Evolutionary conservation across 371 early-diverging fungal genomes (phyloP).

Genomic region (Rhizopus sp.): DNA sequence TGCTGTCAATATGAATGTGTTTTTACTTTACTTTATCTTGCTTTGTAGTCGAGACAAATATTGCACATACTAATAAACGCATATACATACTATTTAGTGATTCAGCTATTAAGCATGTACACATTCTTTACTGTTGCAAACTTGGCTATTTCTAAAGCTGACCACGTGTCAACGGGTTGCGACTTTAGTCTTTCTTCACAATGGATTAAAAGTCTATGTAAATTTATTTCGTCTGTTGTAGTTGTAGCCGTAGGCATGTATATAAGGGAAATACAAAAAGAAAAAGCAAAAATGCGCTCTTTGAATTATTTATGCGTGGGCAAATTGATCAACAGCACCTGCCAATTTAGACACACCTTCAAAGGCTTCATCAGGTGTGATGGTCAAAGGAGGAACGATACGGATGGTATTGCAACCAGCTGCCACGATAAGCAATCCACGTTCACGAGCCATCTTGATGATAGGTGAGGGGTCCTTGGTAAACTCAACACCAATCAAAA

Average conservation of each 20-base stretch:
- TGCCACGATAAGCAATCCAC: constrained; percentile 82
- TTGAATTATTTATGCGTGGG: constrained; percentile 8
- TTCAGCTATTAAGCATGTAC: background rate
- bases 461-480: constrained; percentile 66
- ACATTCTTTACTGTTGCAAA: constrained; percentile 31
- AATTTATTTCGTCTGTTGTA: constrained; percentile 36
- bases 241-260: background rate
- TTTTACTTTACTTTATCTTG: constrained; percentile 4
- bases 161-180: constrained; percentile 28
- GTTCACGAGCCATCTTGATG: constrained; percentile 75
- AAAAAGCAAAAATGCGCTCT: background rate
- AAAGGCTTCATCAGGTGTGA: constrained; percentile 68
- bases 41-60: constrained; percentile 10
- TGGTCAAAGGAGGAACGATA: constrained; percentile 84
- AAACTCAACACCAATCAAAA: constrained; percentile 83
- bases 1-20: background rate
- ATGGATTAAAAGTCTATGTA: constrained; percentile 30
- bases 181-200: constrained; percentile 35
- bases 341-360: constrained; percentile 67
- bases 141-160: constrained; percentile 38
- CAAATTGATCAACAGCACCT: constrained; percentile 59
- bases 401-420: constrained; percentile 91
- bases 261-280: background rate
- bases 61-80: constrained; percentile 21
- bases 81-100: background rate